Evolutionary conservation across 225 moss, liverwort and hornwort genomes (phyloP), one percentile per base, ranked within the genome.

Genomic region (Sphagnum contortum): DNA sequence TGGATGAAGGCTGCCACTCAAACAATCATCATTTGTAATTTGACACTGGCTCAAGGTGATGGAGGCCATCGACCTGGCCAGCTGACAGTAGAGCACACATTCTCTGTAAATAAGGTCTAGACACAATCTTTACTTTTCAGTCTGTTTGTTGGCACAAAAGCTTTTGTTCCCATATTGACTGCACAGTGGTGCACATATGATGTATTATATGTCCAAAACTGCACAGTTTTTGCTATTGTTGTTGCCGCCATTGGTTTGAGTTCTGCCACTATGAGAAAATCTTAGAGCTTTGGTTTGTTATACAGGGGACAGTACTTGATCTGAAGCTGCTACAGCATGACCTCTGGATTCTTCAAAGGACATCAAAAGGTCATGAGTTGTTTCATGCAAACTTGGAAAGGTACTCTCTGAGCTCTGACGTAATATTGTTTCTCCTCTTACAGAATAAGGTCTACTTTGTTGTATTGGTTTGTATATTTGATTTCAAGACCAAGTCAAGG

Each of bases 331-430:
- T 95, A 62, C 75, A 78, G 60, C 77, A 77, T 57, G 77, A 72
- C 60, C 59, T 95, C 54, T 95, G 94, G 94, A 70, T 63, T 48
- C 76, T 95, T 55, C 88, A 88, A 51, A 86, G 66, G 66, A 79
- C 72, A 48, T 71, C 70, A 50, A 68, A 69, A 50, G 76, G 82
- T 61, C 69, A 83, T 70, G 80, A 91, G 51, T 67, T 95, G 64
- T 74, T 87, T n/a, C 79, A 74, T 62, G 85, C 87, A 55, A 82
- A 79, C 45, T 74, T 89, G 50, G 85, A 75, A 51, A 87, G 75
- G 74, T 81, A 77, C 9, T 67, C 57, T 44, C 47, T 5, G 7
- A 52, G 9, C 52, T 52, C 9, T 9, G 6, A 9, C 0, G 6
- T 9, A 2, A 9, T 52, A 52, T 9, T 52, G 52, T 52, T 52